Evolutionary conservation across 1,284 basidiomycete genomes (phyloP).

Genomic region (Sporisorium exsertum): DNA sequence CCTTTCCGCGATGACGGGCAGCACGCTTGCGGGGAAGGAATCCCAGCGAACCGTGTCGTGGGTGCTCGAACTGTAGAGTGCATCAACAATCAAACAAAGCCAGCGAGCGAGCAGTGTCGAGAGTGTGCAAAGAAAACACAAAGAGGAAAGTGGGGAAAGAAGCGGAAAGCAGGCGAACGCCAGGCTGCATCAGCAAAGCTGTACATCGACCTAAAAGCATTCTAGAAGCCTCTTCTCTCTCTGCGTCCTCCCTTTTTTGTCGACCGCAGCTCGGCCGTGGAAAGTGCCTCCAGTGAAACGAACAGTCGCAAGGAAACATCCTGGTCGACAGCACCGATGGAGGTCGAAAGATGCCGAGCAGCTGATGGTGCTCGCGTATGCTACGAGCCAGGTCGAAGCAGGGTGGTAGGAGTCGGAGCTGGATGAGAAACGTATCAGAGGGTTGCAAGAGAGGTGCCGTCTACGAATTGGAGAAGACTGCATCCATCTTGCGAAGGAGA

Average conservation of each 20-base stretch:
- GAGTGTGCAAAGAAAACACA: slow-evolving; percentile 5
- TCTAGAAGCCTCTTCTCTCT: slow-evolving; percentile 32
- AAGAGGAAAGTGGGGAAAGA: slow-evolving; percentile 27
- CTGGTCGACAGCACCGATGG: not conserved
- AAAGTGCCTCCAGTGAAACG: not conserved
- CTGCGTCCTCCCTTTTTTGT: slow-evolving; percentile 26
- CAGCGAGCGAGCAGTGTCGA: slow-evolving; percentile 16
- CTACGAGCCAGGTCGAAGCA: not conserved
- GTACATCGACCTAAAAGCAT: slow-evolving; percentile 59
- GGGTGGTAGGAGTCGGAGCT: not conserved
- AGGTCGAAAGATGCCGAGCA: not conserved
- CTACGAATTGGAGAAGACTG: not conserved
- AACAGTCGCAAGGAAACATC: not conserved
- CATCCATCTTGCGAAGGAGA: not conserved
- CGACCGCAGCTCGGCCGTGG: slow-evolving; percentile 1
- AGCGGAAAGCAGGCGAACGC: slow-evolving; percentile 53
- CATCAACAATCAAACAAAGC: slow-evolving; percentile 14
- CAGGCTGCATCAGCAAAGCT: slow-evolving; percentile 60
- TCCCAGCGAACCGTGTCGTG: slow-evolving; percentile 69
- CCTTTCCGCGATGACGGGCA: slow-evolving; percentile 68
- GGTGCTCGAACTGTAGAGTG: slow-evolving; percentile 66
- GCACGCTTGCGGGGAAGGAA: slow-evolving; percentile 70
- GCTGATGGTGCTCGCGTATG: not conserved
- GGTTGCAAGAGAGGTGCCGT: not conserved
- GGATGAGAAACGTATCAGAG: not conserved